Base-by-base conservation (phyloP, 2,329 filamentous ascomycete genomes). In the Xylaria multiplex region DNA sequence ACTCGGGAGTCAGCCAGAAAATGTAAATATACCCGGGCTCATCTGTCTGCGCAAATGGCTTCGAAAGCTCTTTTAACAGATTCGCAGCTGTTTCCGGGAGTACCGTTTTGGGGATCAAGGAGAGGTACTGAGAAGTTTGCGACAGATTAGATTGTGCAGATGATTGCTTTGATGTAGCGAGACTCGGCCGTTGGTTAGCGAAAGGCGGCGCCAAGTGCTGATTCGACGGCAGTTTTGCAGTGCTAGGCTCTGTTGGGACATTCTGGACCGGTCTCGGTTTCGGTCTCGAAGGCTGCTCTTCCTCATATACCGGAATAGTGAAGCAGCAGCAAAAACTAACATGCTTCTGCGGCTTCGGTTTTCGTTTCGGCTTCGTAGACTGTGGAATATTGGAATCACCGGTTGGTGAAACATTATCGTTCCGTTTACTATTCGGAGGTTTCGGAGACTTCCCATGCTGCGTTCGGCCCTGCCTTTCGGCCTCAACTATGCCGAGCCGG, bases 11-110 rank as follows among this genome's bases (percentile, higher is more conserved):
- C 24, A 97, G 85, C 93, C 95, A 97, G 84, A 98, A 99, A 79
- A 99, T 97, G 84, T 99, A 99, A 71, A 99, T 98, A 81, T 96
- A 99, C 43, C 96, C 96, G 13, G 91, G 83, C 72, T 96, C 92
- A 70, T 96, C 92, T 60, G 85, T 82, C 24, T 87, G 82, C 0
- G 93, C 93, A 52, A 94, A 86, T 1, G 93, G 82, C 86, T 96
- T 76, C 79, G 84, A 87, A 9, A 98, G 84, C 78, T 98, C 94
- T 2, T 90, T 83, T 66, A 95, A 85, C 3, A 98, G 84, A 5
- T 84, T 81, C 0, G 93, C 90, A 0, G 91, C 84, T 0, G 88
- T 91, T 71, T 90, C 82, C 1, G 92, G 89, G 2, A 90, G 85
- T 4, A 93, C 82, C 1, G 84, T 80, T 8, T 84, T 77, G 0